phyloP scores from a whole-genome alignment of 805 yeast species.

The Starmerella scarabaei region DNA sequence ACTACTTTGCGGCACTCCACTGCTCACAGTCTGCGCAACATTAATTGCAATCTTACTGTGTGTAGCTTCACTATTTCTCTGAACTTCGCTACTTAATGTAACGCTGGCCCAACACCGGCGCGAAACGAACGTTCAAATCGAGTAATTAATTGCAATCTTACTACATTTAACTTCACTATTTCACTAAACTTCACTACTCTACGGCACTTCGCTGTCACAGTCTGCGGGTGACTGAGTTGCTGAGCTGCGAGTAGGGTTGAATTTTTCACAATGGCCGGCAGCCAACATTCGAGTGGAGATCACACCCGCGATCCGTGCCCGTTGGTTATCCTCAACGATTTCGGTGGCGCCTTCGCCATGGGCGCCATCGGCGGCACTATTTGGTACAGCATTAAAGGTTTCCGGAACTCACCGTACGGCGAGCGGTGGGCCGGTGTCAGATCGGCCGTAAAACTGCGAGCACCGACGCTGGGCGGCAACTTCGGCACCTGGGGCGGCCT shows the following conservation, averaged over 20 bases:
- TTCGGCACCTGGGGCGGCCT: slow-evolving; percentile 99
- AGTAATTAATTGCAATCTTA: no score
- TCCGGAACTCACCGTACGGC: slow-evolving; percentile 91
- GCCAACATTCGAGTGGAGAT: slow-evolving; percentile 42
- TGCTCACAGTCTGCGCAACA: no score
- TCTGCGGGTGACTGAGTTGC: no score
- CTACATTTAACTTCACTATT: no score
- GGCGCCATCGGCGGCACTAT: slow-evolving; percentile 97
- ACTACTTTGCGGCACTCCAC: no score
- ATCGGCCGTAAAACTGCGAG: slow-evolving; percentile 85
- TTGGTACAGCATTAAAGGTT: slow-evolving; percentile 99
- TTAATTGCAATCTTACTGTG: no score
- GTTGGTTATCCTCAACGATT: slow-evolving; percentile 84
- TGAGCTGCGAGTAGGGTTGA: neutral
- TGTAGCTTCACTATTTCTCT: no score
- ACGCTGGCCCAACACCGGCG: no score
- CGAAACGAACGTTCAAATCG: no score
- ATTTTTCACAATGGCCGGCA: neutral
- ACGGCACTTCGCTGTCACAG: no score
- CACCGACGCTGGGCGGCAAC: slow-evolving; percentile 97
- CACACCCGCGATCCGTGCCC: slow-evolving; percentile 99
- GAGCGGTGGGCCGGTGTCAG: slow-evolving; percentile 86
- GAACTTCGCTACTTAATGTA: no score
- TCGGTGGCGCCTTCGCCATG: slow-evolving; percentile 99
- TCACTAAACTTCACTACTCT: no score